Evolutionary conservation across 345 rosid species (phyloP).

Genomic region (Stellera chamaejasme): DNA sequence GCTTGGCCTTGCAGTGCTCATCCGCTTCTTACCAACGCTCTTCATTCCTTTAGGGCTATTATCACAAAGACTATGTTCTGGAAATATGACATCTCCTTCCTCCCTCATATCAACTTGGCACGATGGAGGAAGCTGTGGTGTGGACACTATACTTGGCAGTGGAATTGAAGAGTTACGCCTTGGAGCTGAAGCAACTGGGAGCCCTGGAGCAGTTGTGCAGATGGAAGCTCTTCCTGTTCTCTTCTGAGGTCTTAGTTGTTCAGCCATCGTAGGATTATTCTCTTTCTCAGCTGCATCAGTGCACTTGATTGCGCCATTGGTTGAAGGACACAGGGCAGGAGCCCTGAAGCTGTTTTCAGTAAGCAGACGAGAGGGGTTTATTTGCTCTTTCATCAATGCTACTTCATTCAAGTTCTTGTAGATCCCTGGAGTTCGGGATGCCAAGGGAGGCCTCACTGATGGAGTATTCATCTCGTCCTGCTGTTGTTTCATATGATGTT

Average conservation of each 20-base stretch:
- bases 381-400: slow-evolving; percentile 31
- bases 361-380: slow-evolving; percentile 25
- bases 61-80: slow-evolving; percentile 34
- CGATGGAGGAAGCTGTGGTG: slow-evolving; percentile 21
- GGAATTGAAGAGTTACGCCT: slow-evolving; percentile 80
- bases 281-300: slow-evolving; percentile 65
- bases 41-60: slow-evolving; percentile 50
- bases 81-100: slow-evolving; percentile 31
- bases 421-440: slow-evolving; percentile 33
- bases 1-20: slow-evolving; percentile 59
- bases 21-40: slow-evolving; percentile 45
- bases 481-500: slow-evolving; percentile 39
- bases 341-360: slow-evolving; percentile 33
- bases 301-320: slow-evolving; percentile 28
- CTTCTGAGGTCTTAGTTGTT: slow-evolving; percentile 40
- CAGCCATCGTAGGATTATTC: slow-evolving; percentile 65
- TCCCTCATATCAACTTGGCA: slow-evolving; percentile 24
- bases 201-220: slow-evolving; percentile 31
- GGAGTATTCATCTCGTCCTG: slow-evolving; percentile 40
- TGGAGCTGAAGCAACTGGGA: slow-evolving; percentile 40
- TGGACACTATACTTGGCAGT: slow-evolving; percentile 28
- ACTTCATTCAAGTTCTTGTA: slow-evolving; percentile 34
- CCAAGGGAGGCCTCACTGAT: slow-evolving; percentile 43
- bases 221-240: slow-evolving; percentile 75
- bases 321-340: slow-evolving; percentile 23